These are phyloP conservation scores for Monosporascus sp. DNA, from an alignment of 2,329 filamentous ascomycete genomes.

Conservation along the genomic window DNA sequence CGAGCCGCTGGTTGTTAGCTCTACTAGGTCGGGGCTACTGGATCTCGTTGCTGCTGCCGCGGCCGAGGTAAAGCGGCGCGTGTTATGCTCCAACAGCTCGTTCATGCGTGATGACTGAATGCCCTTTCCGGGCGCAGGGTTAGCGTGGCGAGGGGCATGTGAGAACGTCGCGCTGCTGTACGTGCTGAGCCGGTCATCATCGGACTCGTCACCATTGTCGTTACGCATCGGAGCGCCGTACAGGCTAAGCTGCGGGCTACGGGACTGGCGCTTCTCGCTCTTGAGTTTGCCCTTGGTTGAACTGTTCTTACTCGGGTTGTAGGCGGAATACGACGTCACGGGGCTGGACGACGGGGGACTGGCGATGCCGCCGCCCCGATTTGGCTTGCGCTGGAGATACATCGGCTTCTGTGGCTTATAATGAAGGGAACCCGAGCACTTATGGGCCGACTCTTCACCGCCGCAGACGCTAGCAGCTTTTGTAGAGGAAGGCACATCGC, in stretches of 20 bases:
- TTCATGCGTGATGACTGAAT: background rate
- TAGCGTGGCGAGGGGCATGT: background rate
- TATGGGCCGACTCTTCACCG: background rate
- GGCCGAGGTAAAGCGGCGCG: too few species aligned
- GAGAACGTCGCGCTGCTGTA: conserved; percentile 1
- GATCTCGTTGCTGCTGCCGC: too few species aligned
- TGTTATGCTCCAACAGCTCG: background rate
- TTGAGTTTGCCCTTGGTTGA: background rate
- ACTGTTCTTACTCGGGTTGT: conserved; percentile 2
- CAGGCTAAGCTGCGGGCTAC: background rate
- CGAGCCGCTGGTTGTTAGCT: background rate
- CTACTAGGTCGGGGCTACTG: background rate
- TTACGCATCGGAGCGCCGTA: background rate
- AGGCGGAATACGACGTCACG: conserved; percentile 4
- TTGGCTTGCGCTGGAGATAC: background rate
- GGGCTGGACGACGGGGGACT: background rate
- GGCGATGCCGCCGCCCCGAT: background rate
- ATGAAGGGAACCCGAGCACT: background rate
- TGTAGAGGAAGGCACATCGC: too few species aligned
- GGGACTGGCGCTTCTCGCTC: background rate
- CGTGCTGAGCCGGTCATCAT: background rate
- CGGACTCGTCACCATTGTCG: background rate
- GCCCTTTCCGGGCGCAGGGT: background rate
- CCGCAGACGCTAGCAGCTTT: too few species aligned
- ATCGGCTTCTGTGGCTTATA: background rate